Evolutionary conservation across 805 yeast genomes (phyloP), one percentile per base, ranked within the genome.

Genomic region (Blastobotrys muscicola): DNA sequence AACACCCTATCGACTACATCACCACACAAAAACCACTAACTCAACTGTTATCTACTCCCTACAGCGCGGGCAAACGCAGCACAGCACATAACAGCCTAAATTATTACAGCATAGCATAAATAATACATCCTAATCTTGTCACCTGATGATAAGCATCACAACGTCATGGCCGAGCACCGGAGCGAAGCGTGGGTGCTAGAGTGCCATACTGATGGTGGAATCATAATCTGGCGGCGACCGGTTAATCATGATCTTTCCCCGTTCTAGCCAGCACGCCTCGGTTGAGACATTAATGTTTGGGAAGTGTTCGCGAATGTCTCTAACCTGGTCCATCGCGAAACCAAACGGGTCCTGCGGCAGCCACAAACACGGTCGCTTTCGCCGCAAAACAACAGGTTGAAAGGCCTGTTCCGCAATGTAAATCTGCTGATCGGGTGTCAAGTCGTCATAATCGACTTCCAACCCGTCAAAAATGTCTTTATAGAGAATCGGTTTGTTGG

Each of bases 281-380:
- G 56, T 47, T 1, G 67, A 54, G 6, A 59, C 54, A 8, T 49
- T 38, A 10, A 62, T 42, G 16, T 56, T 54, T 1, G 56, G 46
- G 43, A 45, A 60, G 29, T 43, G 40, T 34, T 23, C 42, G 29
- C 52, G 49, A 44, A 63, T 58, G 8, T 53, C 57, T 8, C 38
- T 37, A 2, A 60, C 56, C 42, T 64, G 66, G 43, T 63, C 64
- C 4, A 51, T 54, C 2, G 67, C 61, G 8, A 67, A 51, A 1
- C 71, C 71, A 8, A 57, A 50, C 13, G 45, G 49, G 49, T 73
- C 76, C 15, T 50, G 47, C 0, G 76, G 76, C 2, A 73, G 46
- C 76, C 75, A 70, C 1, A 72, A 55, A 20, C 65, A 52, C 8
- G 69, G 67, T 15, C 54, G 46, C 10, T 39, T 46, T 7, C 50